Evolutionary conservation across 2,329 filamentous ascomycete species (phyloP), one percentile per base, ranked within the genome.

Genomic region (Hypocrella siamensis): DNA sequence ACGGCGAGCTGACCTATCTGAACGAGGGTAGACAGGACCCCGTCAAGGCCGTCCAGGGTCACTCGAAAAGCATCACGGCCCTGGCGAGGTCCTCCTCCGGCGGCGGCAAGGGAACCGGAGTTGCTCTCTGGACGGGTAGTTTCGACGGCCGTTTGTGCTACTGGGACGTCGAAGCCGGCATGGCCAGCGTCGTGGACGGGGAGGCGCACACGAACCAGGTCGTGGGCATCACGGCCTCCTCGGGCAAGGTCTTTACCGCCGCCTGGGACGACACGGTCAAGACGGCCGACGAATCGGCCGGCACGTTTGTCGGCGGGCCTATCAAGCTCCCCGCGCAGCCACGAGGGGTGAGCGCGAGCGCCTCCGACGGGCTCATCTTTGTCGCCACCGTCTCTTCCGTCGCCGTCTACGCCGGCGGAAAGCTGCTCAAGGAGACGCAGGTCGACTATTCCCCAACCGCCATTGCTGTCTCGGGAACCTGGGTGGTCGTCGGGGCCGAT

Each of bases 211-310:
- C 79, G 6, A 92, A 88, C 52, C 86, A 92, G 52, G 74, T 96
- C 31, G 73, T 76, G 4, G 80, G 81, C 31, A 77, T 98, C 40
- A 62, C 77, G 3, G 60, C 72, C 1, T 61, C 61, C 6, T 49
- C 62, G 3, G 69, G 74, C 21, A 68, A 74, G 41, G 71, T 84
- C n/a, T 86, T 82, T 58, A 88, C 78, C 46, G 80, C 88, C 32
- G 86, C 78, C 40, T 98, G 88, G 90, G 90, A 98, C 49, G 90
- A 98, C 52, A 84, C 78, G 1, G 63, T 96, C 22, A 78, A 85
- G 39, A 78, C 71, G 27, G 67, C 92, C 22, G 85, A 93, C 41
- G 67, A 79, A 36, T 67, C 74, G 1, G 72, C 77, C 32, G 78
- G 74, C 46, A 81, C 76, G 0, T 94, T 92, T 52, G 66, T 76